Evolutionary conservation across 768 basidiomycete genomes (phyloP), one percentile per base, ranked within the genome.

Genomic region (Glaciozyma martinii): DNA sequence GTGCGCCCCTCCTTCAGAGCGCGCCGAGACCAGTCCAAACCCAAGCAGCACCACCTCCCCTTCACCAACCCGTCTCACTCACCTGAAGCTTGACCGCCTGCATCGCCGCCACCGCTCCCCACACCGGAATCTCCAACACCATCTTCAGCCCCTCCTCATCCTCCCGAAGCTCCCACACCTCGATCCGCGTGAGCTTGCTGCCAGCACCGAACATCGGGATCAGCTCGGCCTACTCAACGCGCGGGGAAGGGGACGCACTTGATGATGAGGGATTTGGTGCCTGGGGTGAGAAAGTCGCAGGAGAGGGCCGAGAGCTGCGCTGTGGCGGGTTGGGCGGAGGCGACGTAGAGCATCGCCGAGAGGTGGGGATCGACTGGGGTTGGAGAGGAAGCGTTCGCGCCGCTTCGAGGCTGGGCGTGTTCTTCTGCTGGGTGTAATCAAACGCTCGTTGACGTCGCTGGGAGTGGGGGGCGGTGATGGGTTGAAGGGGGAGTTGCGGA

Each of bases 131-230:
- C 40, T 67, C 49, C 23, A 57, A 30, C 0, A 59, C 30, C 5
- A 63, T 27, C 16, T 29, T 44, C 7, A 73, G 56, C 40, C 18
- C n/a, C 25, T 6, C 15, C 25, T n/a, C 16, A 3, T 56, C 55
- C 30, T 40, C 13, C 21, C 16, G 25, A 23, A 72, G 21, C 4
- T 29, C 29, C 55, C 59, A 47, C 21, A 72, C 23, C 37, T 72
- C 71, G 46, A 73, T 56, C 8, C 63, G 21, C 7, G 53, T 66
- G 37, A 63, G 59, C n/a, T 73, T 73, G 61, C 72, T 72, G 68
- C n/a, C 15, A 46, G 19, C 23, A 7, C 23, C n/a, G n/a, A 21
- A 5, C 3, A 8, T 16, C 23, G 33, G 27, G 27, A 10, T 52
- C 63, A 54, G 53, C 18, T 37, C 7, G 27, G n/a, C 44, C 19